Evolutionary conservation across 768 basidiomycete species (phyloP), one percentile per base, ranked within the genome.

Genomic region (Tylopilus sp.): DNA sequence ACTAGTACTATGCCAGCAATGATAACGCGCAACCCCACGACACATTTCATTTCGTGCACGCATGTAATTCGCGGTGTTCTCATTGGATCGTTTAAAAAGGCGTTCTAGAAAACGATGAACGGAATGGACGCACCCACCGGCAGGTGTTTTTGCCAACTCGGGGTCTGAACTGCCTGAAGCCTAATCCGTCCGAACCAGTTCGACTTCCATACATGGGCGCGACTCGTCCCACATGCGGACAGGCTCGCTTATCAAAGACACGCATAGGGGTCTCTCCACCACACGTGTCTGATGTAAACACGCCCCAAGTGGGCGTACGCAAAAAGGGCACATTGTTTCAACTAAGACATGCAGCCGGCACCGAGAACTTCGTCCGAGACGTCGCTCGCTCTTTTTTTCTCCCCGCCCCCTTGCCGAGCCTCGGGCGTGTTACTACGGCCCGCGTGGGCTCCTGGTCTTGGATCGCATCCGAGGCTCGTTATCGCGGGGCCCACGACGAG

Each of bases 1-100:
- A 40, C 28, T 40, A 17, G 33, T 36, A 18, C 8, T 56, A 62
- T 62, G 57, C 63, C 49, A 33, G 35, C 43, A 39, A 53, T 33
- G 33, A 52, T 47, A 41, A 44, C 48, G 36, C 45, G 46, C 36
- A 21, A 23, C 31, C n/a, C n/a, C 33, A 50, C 41, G 44, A 44
- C 45, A 10, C 22, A 58, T 50, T 58, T 33, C 46, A 42, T 40
- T 23, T 9, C 30, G 15, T 28, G 38, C 10, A 18, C 33, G 6
- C 59, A 45, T 23, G 46, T 54, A 51, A 52, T 50, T 51, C 33
- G 4, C 8, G n/a, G 33, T 10, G 7, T 31, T 26, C 38, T 17
- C 18, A 18, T 11, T 33, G 31, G 6, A 22, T 39, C 23, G 28
- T 3, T n/a, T 6, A 21, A 43, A 3, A 25, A 8, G 4, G 18